Conservation (phyloP, 805 yeast species). For the Komagataella mondaviorum region DNA sequence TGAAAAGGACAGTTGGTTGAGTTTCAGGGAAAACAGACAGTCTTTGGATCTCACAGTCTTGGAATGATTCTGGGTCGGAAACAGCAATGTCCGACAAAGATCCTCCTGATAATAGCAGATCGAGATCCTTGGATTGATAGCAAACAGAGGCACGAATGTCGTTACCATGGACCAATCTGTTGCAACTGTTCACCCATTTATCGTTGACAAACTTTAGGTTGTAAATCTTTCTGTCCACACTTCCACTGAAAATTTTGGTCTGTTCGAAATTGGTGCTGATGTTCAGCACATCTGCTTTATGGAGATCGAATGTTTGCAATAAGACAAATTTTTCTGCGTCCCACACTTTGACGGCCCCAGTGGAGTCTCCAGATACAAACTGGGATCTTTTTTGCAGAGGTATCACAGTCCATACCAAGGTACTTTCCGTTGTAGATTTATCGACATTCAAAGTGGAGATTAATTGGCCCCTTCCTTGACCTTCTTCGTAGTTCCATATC, state of each 20-base stretch:
- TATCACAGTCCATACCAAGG: slow-evolving; percentile 80
- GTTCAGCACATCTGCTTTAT: slow-evolving; percentile 84
- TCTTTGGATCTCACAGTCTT: slow-evolving; percentile 59
- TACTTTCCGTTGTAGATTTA: slow-evolving; percentile 71
- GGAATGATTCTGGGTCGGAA: slow-evolving; percentile 54
- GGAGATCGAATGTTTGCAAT: slow-evolving; percentile 68
- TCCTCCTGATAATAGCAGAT: slow-evolving; percentile 71
- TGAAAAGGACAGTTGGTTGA: slow-evolving; percentile 15
- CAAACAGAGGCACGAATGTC: slow-evolving; percentile 71
- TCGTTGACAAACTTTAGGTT: slow-evolving; percentile 42
- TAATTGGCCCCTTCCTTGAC: slow-evolving; percentile 12
- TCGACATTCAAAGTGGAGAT: slow-evolving; percentile 85
- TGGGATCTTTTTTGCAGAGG: slow-evolving; percentile 53
- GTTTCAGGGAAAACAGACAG: slow-evolving; percentile 33
- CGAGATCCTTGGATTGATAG: slow-evolving; percentile 54
- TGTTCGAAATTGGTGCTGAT: slow-evolving; percentile 48
- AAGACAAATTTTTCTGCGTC: slow-evolving; percentile 66
- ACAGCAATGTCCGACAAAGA: slow-evolving; percentile 60
- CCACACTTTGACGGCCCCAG: slow-evolving; percentile 92
- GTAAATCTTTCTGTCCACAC: slow-evolving; percentile 86
- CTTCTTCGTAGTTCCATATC: slow-evolving; percentile 48
- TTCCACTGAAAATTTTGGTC: slow-evolving; percentile 67
- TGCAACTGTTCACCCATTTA: slow-evolving; percentile 69
- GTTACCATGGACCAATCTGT: slow-evolving; percentile 72
- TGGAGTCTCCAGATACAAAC: slow-evolving; percentile 92